Percentiles rank a stretch among this genome's conserved stretches.
Conservation (phyloP, 2,329 filamentous ascomycete genomes). For the Fusarium sp. region DNA sequence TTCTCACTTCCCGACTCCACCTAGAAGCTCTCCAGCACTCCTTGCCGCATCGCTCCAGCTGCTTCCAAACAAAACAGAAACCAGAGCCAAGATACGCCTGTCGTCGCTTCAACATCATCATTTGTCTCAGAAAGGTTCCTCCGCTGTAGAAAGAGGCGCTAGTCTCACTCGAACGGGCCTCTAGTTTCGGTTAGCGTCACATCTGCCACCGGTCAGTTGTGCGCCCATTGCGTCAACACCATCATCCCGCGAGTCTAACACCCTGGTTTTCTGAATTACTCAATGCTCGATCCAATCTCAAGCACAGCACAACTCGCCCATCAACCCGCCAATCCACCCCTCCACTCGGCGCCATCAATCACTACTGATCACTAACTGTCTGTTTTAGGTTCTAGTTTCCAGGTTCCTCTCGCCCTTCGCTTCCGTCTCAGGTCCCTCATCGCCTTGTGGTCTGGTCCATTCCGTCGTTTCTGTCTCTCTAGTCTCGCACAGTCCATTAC, state of each 20-base stretch:
- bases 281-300: constrained; percentile 13
- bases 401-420: constrained; percentile 4
- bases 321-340: constrained; percentile 5
- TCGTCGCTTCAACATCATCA: constrained; percentile 36
- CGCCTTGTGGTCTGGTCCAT: constrained; percentile 29
- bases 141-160: constrained; percentile 26
- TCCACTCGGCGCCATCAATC: constrained; percentile 23
- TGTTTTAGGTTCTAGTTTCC: constrained; percentile 23
- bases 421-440: constrained; percentile 21
- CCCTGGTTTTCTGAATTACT: constrained; percentile 29
- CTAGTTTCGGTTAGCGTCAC: constrained; percentile 32
- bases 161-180: constrained; percentile 35
- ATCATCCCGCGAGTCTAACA: constrained; percentile 37
- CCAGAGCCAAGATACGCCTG: constrained; percentile 14
- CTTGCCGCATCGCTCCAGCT: constrained; percentile 1
- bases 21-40: neutral
- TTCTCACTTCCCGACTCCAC: constrained; percentile 29
- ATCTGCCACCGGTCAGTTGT: constrained; percentile 33
- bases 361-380: constrained; percentile 7
- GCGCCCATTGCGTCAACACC: constrained; percentile 48
- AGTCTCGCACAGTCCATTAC: constrained; percentile 22
- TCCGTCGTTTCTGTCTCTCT: constrained; percentile 25
- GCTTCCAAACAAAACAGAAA: neutral
- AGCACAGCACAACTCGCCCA: constrained; percentile 12
- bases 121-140: constrained; percentile 36